A percentile compares a stretch with the other conserved stretches of the same genome.
phyloP scores from a whole-genome alignment of 108 stramenopile genomes.

The Craspedostauros australis region DNA sequence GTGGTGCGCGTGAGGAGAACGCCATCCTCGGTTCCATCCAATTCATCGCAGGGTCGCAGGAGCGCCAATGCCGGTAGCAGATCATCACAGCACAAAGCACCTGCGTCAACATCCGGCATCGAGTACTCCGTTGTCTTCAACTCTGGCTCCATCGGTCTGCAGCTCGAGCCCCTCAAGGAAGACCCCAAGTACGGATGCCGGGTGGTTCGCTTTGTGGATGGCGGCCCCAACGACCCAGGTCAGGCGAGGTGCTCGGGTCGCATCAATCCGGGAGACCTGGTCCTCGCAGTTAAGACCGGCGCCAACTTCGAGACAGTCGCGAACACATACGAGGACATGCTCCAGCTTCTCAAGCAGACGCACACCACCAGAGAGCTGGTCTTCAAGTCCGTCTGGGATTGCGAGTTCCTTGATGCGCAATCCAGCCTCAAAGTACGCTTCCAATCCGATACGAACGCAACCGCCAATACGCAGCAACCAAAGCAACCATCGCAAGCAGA shows the following conservation, averaged over 20 bases:
- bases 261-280: conserved; percentile 37
- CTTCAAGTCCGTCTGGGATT: conserved; percentile 20
- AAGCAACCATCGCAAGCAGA: too few relatives aligned
- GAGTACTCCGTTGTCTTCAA: conserved; percentile 29
- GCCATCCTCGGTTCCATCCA: too few relatives aligned
- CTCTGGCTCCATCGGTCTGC: conserved; percentile 51
- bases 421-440: too few relatives aligned
- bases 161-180: conserved; percentile 45
- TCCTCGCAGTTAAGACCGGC: conserved; percentile 25
- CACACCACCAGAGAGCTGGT: conserved; percentile 14
- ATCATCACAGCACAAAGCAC: too few relatives aligned
- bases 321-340: conserved; percentile 32
- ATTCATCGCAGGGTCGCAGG: too few relatives aligned
- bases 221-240: conserved; percentile 30
- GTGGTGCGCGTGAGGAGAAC: too few relatives aligned
- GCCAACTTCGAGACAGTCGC: conserved; percentile 1
- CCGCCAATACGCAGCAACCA: too few relatives aligned
- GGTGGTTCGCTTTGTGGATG: conserved; percentile 38
- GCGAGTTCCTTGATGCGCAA: too few relatives aligned
- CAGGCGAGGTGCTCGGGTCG: conserved; percentile 41
- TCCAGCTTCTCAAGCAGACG: conserved; percentile 20
- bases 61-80: too few relatives aligned
- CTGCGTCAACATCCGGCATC: not conserved
- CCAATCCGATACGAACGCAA: too few relatives aligned
- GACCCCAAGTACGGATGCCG: conserved; percentile 21